phyloP scores from a whole-genome alignment of 1,139 yeast genomes.

The Scheffersomyces stambukii region DNA sequence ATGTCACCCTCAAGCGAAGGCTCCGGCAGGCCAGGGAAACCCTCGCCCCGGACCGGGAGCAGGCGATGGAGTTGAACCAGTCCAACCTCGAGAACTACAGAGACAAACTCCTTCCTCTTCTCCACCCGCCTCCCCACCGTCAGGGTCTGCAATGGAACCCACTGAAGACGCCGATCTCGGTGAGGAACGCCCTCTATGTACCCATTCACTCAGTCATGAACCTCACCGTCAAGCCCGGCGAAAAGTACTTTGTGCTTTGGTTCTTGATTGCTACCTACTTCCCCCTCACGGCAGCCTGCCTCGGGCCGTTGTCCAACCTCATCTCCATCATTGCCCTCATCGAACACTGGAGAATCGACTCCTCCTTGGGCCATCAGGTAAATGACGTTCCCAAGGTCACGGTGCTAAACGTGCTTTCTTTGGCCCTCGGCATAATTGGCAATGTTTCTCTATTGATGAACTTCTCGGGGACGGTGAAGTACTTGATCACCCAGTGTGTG shows the following conservation, averaged over 20 bases:
- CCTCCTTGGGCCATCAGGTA: conserved; percentile 17
- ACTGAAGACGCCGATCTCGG: conserved; percentile 14
- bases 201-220: conserved; percentile 29
- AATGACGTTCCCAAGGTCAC: conserved; percentile 39
- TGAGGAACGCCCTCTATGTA: conserved; percentile 25
- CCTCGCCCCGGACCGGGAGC: conserved; percentile 7
- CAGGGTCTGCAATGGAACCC: neutral
- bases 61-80: conserved; percentile 1
- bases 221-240: conserved; percentile 43
- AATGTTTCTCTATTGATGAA: conserved; percentile 64
- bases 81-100: conserved; percentile 10
- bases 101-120: conserved; percentile 14
- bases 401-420: conserved; percentile 56
- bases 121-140: conserved; percentile 5
- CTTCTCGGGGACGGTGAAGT: conserved; percentile 55
- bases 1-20: too few relatives aligned
- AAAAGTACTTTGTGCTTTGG: conserved; percentile 49
- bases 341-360: conserved; percentile 57
- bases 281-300: conserved; percentile 71
- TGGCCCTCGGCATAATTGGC: conserved; percentile 61
- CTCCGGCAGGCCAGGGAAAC: conserved; percentile 4
- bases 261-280: conserved; percentile 58
- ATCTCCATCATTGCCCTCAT: conserved; percentile 68
- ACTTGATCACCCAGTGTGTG: conserved; percentile 53
- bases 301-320: conserved; percentile 76